These are phyloP conservation scores for Zizania latifolia DNA, from an alignment of 176 grass and related monocot species.

Conservation along the genomic window DNA sequence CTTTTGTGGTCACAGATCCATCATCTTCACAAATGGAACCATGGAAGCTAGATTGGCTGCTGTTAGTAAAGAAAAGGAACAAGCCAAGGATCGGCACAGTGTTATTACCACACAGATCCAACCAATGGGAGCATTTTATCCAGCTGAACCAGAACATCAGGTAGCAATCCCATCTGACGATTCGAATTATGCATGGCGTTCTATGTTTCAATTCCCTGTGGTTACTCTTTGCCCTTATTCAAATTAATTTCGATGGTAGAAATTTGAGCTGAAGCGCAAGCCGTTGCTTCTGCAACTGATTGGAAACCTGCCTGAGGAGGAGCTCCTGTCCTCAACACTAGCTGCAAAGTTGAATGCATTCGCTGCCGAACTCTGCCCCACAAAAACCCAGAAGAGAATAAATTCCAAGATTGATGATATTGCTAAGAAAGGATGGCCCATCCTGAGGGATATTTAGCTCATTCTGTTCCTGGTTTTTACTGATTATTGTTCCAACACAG, in stretches of 20 bases:
- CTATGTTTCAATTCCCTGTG: not conserved
- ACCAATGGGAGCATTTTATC: constrained; percentile 60
- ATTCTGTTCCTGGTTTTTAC: not conserved
- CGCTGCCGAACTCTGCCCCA: constrained; percentile 71
- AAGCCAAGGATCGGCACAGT: constrained; percentile 61
- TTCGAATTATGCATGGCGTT: not conserved
- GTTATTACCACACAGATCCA: constrained; percentile 86
- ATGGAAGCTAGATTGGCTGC: constrained; percentile 62
- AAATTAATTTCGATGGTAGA: constrained; percentile 38
- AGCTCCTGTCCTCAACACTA: constrained; percentile 59
- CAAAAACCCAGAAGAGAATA: constrained; percentile 60
- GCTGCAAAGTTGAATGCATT: constrained; percentile 77
- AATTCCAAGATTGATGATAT: constrained; percentile 68
- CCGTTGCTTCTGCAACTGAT: constrained; percentile 69
- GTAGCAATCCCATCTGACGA: constrained; percentile 27
- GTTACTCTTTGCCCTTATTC: not conserved
- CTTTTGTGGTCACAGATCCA: constrained; percentile 45
- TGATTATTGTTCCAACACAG: not conserved
- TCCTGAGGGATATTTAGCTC: constrained; percentile 64
- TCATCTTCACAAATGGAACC: constrained; percentile 83
- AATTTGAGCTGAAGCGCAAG: constrained; percentile 94
- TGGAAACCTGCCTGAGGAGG: constrained; percentile 78
- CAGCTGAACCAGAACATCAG: constrained; percentile 93
- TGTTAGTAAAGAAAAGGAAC: constrained; percentile 82
- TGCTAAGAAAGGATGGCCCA: constrained; percentile 71